Conservation (phyloP, 2,329 filamentous ascomycete species). For the Rutstroemia sp. region DNA sequence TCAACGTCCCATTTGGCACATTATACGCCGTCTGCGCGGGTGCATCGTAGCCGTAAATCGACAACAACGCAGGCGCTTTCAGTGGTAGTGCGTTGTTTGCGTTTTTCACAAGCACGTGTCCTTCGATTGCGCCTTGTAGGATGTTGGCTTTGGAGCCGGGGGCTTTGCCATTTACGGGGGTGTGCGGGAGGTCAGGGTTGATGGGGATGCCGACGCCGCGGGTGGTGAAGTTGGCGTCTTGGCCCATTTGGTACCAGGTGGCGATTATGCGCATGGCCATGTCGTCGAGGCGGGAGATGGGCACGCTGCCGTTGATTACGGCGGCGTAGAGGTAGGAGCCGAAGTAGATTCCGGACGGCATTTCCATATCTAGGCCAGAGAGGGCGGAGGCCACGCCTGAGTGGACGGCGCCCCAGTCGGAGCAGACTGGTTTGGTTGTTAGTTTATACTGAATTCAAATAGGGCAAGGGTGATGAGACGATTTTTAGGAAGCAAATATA, state of each 20-base stretch:
- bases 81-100: slow-evolving; percentile 47
- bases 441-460: too few relatives aligned
- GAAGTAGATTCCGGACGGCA: slow-evolving; percentile 19
- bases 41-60: slow-evolving; percentile 54
- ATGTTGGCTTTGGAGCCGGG: slow-evolving; percentile 39
- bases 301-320: slow-evolving; percentile 49
- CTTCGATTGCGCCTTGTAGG: slow-evolving; percentile 45
- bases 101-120: slow-evolving; percentile 58
- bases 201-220: slow-evolving; percentile 39
- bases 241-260: slow-evolving; percentile 50
- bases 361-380: slow-evolving; percentile 66
- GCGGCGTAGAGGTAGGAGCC: slow-evolving; percentile 39
- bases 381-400: slow-evolving; percentile 70
- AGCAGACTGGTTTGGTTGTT: slow-evolving; percentile 46
- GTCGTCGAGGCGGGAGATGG: slow-evolving; percentile 40
- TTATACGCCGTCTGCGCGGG: neutral
- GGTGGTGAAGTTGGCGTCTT: slow-evolving; percentile 37
- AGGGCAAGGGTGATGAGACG: too few relatives aligned
- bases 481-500: too few relatives aligned
- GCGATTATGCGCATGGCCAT: slow-evolving; percentile 57
- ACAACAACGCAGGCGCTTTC: slow-evolving; percentile 39
- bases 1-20: neutral
- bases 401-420: slow-evolving; percentile 79
- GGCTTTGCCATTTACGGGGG: slow-evolving; percentile 47
- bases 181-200: slow-evolving; percentile 42